Conservation (phyloP, 306 rosid species). For the Calophaca sinica region DNA sequence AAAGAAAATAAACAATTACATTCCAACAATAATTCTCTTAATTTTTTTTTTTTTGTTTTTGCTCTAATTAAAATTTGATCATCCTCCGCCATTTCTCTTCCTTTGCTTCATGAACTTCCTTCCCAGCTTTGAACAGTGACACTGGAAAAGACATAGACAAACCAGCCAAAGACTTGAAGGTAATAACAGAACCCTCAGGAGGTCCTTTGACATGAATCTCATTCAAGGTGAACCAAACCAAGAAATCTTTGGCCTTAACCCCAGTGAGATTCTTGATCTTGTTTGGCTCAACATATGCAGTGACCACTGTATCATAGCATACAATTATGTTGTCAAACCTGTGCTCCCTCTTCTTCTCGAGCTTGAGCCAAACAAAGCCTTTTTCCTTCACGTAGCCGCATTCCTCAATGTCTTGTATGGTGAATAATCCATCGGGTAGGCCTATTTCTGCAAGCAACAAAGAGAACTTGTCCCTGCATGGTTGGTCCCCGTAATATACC, state of each 20-base stretch:
- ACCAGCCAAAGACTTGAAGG: conserved; percentile 53
- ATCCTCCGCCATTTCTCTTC: conserved; percentile 21
- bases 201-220: conserved; percentile 54
- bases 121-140: conserved; percentile 36
- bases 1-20: too few species aligned
- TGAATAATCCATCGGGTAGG: conserved; percentile 53
- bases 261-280: conserved; percentile 63
- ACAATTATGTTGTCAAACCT: conserved; percentile 54
- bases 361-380: conserved; percentile 68
- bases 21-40: too few species aligned
- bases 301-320: conserved; percentile 54
- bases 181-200: conserved; percentile 46
- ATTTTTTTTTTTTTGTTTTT: too few species aligned
- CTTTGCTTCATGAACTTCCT: background rate
- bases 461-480: conserved; percentile 53
- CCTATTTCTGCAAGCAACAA: conserved; percentile 53
- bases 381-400: conserved; percentile 61
- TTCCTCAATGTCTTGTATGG: conserved; percentile 52
- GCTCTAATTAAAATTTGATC: conserved; percentile 37
- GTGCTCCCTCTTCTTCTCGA: conserved; percentile 49
- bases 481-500: conserved; percentile 51
- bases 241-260: conserved; percentile 60
- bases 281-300: conserved; percentile 59
- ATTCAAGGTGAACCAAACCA: conserved; percentile 53
- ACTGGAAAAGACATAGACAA: conserved; percentile 56